Percentiles rank a stretch among this genome's conserved stretches.
Evolutionary conservation across 2,329 filamentous ascomycete genomes (phyloP).

Genomic region (Chrysoporthe austroafricana): DNA sequence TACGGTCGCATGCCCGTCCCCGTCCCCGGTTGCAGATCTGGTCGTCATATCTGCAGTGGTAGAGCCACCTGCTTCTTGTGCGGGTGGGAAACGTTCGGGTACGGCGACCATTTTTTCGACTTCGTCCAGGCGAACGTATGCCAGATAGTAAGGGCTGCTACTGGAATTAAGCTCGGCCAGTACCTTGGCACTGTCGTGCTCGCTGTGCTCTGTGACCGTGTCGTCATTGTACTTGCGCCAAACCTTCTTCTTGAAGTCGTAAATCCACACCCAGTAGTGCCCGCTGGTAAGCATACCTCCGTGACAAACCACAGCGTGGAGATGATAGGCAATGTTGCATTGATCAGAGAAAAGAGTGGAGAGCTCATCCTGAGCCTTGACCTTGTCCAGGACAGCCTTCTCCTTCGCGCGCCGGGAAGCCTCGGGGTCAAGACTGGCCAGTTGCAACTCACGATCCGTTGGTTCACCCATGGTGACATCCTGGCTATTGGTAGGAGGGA

Average conservation of each 20-base stretch:
- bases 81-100: conserved; percentile 25
- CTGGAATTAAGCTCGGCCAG: conserved; percentile 67
- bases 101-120: conserved; percentile 35
- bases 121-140: conserved; percentile 39
- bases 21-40: background rate
- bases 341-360: conserved; percentile 64
- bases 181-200: conserved; percentile 63
- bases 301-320: conserved; percentile 94
- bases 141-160: conserved; percentile 66
- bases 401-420: conserved; percentile 20
- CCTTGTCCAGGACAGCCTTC: conserved; percentile 17
- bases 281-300: conserved; percentile 73
- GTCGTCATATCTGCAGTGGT: background rate
- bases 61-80: background rate
- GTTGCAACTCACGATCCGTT: background rate
- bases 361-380: conserved; percentile 36
- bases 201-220: conserved; percentile 68
- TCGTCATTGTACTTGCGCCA: conserved; percentile 98
- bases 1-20: background rate
- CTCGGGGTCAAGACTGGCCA: conserved; percentile 13
- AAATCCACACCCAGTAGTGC: conserved; percentile 97
- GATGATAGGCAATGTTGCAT: conserved; percentile 71
- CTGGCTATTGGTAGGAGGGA: background rate
- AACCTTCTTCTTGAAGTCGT: conserved; percentile 77
- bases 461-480: conserved; percentile 12